phyloP scores from a whole-genome alignment of 257 asterid genomes.

The Forsythia suspensa region DNA sequence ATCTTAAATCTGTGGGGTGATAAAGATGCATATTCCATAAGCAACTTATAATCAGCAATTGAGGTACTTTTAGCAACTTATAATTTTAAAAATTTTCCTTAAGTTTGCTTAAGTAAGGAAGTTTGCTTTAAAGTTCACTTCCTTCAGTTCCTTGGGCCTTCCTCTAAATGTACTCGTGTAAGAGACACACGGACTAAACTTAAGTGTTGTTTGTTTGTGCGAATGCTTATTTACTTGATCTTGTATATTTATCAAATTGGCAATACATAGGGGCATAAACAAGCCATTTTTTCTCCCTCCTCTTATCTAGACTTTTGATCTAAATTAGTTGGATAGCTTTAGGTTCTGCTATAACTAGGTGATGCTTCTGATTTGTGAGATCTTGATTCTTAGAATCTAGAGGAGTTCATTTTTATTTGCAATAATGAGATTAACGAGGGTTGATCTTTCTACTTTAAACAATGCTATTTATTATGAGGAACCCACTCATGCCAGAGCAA shows the following conservation, averaged over 20 bases:
- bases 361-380: neutral
- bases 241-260: neutral
- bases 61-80: too few relatives aligned
- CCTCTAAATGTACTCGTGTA: slow-evolving; percentile 68
- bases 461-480: neutral
- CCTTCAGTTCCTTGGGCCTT: slow-evolving; percentile 45
- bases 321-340: slow-evolving; percentile 1
- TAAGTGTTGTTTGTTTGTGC: neutral
- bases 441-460: neutral
- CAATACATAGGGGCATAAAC: neutral
- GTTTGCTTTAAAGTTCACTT: slow-evolving; percentile 37
- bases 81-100: too few relatives aligned
- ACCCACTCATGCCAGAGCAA: neutral
- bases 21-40: too few relatives aligned
- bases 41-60: too few relatives aligned
- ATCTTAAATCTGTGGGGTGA: too few relatives aligned
- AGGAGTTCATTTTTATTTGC: neutral
- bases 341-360: neutral
- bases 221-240: neutral
- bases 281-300: neutral
- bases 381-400: neutral
- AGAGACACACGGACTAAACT: slow-evolving; percentile 7
- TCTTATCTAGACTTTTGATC: neutral
- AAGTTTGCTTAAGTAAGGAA: slow-evolving; percentile 31
- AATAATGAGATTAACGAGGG: neutral